Percentiles rank a stretch among this genome's conserved stretches.
These are phyloP conservation scores for Mycena vulgaris DNA, from an alignment of 768 basidiomycete species.

Conservation along the genomic window DNA sequence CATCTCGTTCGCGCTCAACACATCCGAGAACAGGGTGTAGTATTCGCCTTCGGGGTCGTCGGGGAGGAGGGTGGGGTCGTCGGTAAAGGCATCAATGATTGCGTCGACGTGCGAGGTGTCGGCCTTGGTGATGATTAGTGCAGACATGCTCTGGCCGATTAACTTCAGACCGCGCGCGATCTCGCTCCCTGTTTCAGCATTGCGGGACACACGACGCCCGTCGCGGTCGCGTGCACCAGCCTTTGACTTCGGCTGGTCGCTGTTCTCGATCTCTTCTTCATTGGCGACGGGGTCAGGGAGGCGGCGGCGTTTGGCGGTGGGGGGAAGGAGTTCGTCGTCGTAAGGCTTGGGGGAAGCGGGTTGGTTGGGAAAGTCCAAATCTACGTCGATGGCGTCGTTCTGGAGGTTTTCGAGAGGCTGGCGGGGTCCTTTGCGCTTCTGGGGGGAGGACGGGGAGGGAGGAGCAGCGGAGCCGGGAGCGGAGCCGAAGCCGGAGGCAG, in stretches of 20 bases:
- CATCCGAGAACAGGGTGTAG: constrained; percentile 4
- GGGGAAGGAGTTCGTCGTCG: constrained; percentile 15
- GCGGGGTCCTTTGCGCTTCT: background rate
- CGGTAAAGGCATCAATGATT: background rate
- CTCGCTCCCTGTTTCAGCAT: too few relatives aligned
- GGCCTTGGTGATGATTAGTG: background rate
- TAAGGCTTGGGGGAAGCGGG: constrained; percentile 13
- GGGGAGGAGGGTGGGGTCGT: constrained; percentile 18
- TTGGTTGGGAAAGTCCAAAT: background rate
- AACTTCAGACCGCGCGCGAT: too few relatives aligned
- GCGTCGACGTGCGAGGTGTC: constrained; percentile 25
- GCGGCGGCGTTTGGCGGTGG: constrained; percentile 1
- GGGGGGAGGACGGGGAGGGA: background rate
- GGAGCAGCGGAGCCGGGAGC: background rate
- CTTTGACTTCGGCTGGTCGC: too few relatives aligned
- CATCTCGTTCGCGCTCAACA: constrained; percentile 1
- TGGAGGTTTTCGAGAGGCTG: constrained; percentile 1
- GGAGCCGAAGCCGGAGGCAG: too few relatives aligned
- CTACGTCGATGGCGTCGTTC: background rate
- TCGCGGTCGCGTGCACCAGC: too few relatives aligned
- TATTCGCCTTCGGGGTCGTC: constrained; percentile 4
- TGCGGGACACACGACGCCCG: too few relatives aligned
- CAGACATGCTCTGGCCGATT: background rate
- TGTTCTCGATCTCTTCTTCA: background rate
- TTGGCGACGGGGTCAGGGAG: background rate